phyloP scores from a whole-genome alignment of 1,284 basidiomycete genomes.

The Cryptococcus deneoformans region DNA sequence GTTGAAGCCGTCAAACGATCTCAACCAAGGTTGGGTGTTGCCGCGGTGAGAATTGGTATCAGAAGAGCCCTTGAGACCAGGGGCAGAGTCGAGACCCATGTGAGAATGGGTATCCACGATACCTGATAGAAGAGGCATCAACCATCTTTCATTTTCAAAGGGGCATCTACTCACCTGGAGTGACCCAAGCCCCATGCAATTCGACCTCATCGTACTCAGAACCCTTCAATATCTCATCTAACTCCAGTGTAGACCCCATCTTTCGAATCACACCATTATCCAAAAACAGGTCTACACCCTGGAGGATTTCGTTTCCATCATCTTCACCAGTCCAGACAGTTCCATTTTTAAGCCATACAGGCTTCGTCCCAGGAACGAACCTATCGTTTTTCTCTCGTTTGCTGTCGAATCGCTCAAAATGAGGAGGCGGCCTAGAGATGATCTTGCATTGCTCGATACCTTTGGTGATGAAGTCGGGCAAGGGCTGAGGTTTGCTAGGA shows the following conservation, averaged over 20 bases:
- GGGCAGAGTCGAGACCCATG: conserved; percentile 65
- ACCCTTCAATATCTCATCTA: conserved; percentile 8
- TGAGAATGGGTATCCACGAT: conserved; percentile 79
- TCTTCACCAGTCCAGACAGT: conserved; percentile 74
- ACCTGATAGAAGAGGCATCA: not conserved
- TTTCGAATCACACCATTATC: conserved; percentile 52
- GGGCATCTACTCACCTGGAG: conserved; percentile 41
- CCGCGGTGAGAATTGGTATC: conserved; percentile 50
- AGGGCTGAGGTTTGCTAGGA: conserved; percentile 11
- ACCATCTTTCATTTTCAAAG: not conserved
- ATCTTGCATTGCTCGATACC: conserved; percentile 43
- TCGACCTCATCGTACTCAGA: conserved; percentile 40
- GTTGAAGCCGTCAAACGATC: conserved; percentile 55
- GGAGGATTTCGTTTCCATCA: conserved; percentile 59
- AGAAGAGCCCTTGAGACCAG: conserved; percentile 54
- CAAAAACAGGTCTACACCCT: conserved; percentile 52
- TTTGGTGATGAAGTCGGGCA: conserved; percentile 31
- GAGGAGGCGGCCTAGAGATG: conserved; percentile 27
- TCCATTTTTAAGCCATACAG: conserved; percentile 71
- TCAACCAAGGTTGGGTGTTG: conserved; percentile 52
- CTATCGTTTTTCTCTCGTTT: conserved; percentile 61
- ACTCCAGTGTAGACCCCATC: conserved; percentile 39
- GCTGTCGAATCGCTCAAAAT: conserved; percentile 49
- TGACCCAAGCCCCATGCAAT: conserved; percentile 52
- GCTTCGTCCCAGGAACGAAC: conserved; percentile 62